Base-by-base conservation (phyloP, 2,329 filamentous ascomycete genomes). In the Rhytidhysteron rufulum region DNA sequence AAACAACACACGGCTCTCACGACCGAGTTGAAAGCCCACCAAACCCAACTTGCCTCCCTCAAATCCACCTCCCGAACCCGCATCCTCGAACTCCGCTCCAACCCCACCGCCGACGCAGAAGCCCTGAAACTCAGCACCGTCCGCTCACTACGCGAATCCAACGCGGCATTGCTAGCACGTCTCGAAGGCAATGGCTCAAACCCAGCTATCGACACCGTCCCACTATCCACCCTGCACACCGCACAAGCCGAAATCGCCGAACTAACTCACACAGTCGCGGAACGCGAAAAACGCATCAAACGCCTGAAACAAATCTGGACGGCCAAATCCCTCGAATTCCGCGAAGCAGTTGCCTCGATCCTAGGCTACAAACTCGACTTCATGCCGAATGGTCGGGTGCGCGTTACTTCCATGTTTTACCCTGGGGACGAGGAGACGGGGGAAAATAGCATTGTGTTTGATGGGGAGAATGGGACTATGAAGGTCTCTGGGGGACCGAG, bases 351-450 rank as follows among this genome's bases (percentile, higher is more conserved):
- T 43, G 90, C 90, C 48, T 88, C 83, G 16, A 85, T 95, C 1
- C 77, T 98, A 0, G 93, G 93, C 1, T 98, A 90, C 85, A 91
- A 91, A 39, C 81, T 97, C 10, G 89, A 93, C 22, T 97, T 98
- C 63, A 85, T 96, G 62, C 89, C 90, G n/a, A 95, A 95, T 63
- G 93, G 93, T 31, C 91, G 95, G 57, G 94, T 96, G 68, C 84
- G 88, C 22, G 88, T 96, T 17, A 94, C 91, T 40, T 85, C 79
- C 44, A 85, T 91, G 50, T 94, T 91, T 60, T 86, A 86, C 60
- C 85, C 89, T 0, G 68, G 80, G 63, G 60, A 75, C 5, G 80
- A 86, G 40, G 82, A 86, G 57, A 45, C 39, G 9, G 54, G 54
- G 9, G 60, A 65, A 47, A 79, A 80, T 45, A 77, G 71, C 4